These are phyloP conservation scores for Cystoderma amianthinum DNA, from an alignment of 768 basidiomycete genomes.

Conservation along the genomic window DNA sequence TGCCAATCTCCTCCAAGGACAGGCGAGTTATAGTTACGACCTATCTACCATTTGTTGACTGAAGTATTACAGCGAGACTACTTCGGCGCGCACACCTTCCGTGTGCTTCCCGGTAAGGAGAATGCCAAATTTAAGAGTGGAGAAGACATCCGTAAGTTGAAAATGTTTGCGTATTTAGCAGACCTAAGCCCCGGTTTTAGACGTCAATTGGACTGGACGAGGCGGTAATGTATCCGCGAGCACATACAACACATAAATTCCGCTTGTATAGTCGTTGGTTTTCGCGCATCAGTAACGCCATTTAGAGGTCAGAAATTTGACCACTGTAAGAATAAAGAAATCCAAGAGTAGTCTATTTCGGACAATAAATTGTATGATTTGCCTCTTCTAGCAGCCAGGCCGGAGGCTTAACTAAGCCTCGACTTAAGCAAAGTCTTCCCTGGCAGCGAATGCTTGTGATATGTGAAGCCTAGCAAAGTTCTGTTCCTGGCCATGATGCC, in stretches of 20 bases:
- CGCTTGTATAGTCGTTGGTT: no score
- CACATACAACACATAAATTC: conserved; percentile 59
- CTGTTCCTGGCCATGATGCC: no score
- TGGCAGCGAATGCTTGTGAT: no score
- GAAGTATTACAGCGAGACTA: conserved; percentile 72
- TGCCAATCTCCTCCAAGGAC: conserved; percentile 91
- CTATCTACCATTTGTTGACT: not conserved
- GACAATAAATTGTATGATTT: no score
- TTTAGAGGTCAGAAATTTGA: no score
- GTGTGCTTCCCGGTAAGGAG: conserved; percentile 87
- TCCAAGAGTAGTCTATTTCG: no score
- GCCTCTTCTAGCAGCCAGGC: no score
- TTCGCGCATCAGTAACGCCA: no score
- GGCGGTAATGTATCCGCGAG: conserved; percentile 92
- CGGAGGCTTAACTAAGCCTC: no score
- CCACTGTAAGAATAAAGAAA: no score
- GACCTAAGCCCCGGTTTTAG: conserved; percentile 25
- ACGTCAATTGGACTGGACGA: conserved; percentile 98
- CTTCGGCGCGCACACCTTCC: conserved; percentile 99
- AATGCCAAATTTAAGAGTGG: conserved; percentile 73
- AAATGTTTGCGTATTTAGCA: conserved; percentile 1
- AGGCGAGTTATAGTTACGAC: conserved; percentile 46
- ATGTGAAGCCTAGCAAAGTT: no score
- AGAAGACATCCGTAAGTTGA: conserved; percentile 79
- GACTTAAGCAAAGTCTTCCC: no score